Conservation (phyloP, 2,329 filamentous ascomycete genomes). For the Lecanosticta acicola region DNA sequence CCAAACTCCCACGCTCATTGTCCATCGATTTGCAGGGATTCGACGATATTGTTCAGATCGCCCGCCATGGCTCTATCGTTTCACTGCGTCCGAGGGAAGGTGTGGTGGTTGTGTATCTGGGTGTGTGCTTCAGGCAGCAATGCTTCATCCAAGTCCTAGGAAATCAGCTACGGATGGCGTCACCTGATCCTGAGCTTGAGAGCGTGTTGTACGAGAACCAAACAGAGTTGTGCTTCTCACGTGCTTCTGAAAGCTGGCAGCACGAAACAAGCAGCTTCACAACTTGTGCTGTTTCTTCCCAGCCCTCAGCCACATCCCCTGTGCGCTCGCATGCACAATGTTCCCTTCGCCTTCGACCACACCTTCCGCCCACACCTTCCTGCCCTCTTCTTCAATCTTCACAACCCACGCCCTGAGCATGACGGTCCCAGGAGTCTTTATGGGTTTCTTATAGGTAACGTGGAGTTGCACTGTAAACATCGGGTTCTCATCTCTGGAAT, state of each 20-base stretch:
- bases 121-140: neutral
- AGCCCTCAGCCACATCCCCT: constrained; percentile 20
- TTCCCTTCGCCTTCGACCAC: constrained; percentile 18
- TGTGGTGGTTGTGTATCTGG: neutral
- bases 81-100: neutral
- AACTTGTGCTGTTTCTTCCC: neutral
- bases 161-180: neutral
- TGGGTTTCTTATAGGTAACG: constrained; percentile 18
- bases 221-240: too few species aligned
- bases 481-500: constrained; percentile 5
- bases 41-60: neutral
- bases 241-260: neutral
- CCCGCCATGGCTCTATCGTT: neutral
- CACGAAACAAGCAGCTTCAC: neutral
- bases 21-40: neutral
- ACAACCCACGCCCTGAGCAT: constrained; percentile 17
- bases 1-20: neutral
- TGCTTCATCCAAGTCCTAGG: neutral
- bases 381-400: constrained; percentile 12
- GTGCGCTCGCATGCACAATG: constrained; percentile 16
- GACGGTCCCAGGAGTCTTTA: constrained; percentile 19
- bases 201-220: too few species aligned
- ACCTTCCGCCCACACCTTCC: constrained; percentile 20
- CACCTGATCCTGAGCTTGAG: too few species aligned
- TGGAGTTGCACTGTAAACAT: constrained; percentile 22